Evolutionary conservation across 1,139 yeast species (phyloP), one percentile per base, ranked within the genome.

Genomic region (Candida buenavistaensis): DNA sequence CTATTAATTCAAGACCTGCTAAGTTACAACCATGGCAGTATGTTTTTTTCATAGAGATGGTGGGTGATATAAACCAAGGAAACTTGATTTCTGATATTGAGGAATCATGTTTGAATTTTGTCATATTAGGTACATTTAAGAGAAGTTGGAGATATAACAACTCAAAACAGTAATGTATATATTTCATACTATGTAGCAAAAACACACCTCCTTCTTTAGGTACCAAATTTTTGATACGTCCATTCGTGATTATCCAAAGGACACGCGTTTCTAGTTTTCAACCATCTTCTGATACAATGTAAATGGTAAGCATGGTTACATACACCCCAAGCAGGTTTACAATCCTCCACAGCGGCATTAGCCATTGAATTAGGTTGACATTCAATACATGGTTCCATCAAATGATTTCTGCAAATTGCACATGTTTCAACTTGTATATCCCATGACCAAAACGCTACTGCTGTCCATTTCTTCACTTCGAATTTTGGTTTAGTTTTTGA

Each of bases 361-460:
- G 61, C 76, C 57, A 80, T 82, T 26, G 84, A 82, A 52, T 83
- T 82, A 12, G 96, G 86, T 59, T 89, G 96, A 58, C 99, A 94
- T 57, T 90, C 98, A 47, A 94, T 92, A 62, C 99, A 94, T 15
- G 95, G 95, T 51, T 94, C 99, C 99, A 94, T 94, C 50, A 92
- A 76, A 62, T 92, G 97, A 61, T 92, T 94, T 54, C 98, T 78
- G 72, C 99, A 94, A 58, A 94, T 94, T 29, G 99, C 97, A 69
- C 99, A 94, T 38, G 88, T 89, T 50, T 94, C 98, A 40, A 92
- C 95, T 34, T 82, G 94, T 75, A 54, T 71, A 72, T 80, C 97
- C 98, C 98, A 94, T 1, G 97, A 89, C 99, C 99, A 94, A 55
- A 92, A 89, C 12, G 98, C 97, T 35, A 94, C 98, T 0, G 98